Conservation (phyloP, 768 basidiomycete genomes). For the Tulasnella sp. region DNA sequence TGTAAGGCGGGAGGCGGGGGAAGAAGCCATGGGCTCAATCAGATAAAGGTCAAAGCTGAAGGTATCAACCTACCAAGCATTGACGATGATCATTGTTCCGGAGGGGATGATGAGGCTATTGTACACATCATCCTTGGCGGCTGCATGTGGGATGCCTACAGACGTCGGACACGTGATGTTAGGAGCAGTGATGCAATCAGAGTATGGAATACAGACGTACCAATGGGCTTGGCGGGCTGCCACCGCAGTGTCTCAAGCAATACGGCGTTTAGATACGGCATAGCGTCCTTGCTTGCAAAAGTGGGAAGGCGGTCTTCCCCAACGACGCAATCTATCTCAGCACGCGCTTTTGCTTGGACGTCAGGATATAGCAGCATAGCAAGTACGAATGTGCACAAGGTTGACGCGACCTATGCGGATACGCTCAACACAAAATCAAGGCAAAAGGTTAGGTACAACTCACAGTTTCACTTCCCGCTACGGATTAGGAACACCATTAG, state of each 20-base stretch:
- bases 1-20: too few species aligned
- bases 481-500: not conserved
- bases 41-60: too few species aligned
- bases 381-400: not conserved
- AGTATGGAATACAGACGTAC: conserved; percentile 26
- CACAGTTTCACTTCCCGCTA: conserved; percentile 1
- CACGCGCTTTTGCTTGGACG: conserved; percentile 23
- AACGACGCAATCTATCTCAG: conserved; percentile 28
- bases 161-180: not conserved
- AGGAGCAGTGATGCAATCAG: not conserved
- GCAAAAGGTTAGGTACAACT: too few species aligned
- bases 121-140: not conserved
- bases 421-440: too few species aligned
- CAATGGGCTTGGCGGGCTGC: conserved; percentile 34
- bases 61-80: too few species aligned
- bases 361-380: conserved; percentile 19
- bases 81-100: not conserved
- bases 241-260: conserved; percentile 29
- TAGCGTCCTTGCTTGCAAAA: conserved; percentile 27
- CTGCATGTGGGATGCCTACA: not conserved
- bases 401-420: too few species aligned
- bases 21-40: too few species aligned
- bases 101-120: not conserved
- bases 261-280: conserved; percentile 31
- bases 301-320: conserved; percentile 26